Base-by-base conservation (phyloP, 805 yeast genomes). In the Nakazawaea anatomiae region DNA sequence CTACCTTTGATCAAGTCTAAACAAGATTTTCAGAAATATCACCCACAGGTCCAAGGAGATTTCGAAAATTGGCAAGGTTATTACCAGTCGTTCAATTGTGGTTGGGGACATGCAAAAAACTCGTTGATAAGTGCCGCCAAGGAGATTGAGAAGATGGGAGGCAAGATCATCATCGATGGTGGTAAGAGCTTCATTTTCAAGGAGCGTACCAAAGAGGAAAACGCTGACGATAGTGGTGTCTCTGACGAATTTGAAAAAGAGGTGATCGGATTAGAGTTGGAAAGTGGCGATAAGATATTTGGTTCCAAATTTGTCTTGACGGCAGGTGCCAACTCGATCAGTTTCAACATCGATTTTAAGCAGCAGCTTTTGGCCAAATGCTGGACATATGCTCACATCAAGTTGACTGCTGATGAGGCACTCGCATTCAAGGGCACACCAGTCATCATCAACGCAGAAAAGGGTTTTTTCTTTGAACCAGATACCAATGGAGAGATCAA, bases 391-490 rank as follows among this genome's bases (percentile, higher is more conserved):
- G 71, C 65, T 18, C 72, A 68, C 47, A 59, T 69, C 46, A 60
- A 62, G 50, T 52, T 69, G 14, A 55, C 63, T 5, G 62, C 58
- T 0, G 66, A 62, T 34, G 72, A 69, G 53, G 60, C 64, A 25
- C 39, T 43, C 5, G 47, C 44, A 12, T 52, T 65, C 34, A 67
- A 58, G 47, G 58, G 57, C 9, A 54, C 56, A 12, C 73, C 73
- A 1, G 70, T 68, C 6, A 53, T 68, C 5, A 50, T 66, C 32
- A 65, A 65, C 46, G 52, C 53, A 34, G 71, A 67, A 35, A 57
- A 57, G 40, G 73, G 74, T 0, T 70, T 68, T 54, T 62, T 68
- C 46, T 68, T 69, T 48, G 73, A 68, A 42, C 70, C 73, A 6
- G 72, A 67, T 51, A 40, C 48, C 12, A 58, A 60, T 42, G 58